Percentiles rank a stretch among this genome's conserved stretches.
phyloP scores from a whole-genome alignment of 2,329 filamentous ascomycete species.

The Coniochaeta sp. region DNA sequence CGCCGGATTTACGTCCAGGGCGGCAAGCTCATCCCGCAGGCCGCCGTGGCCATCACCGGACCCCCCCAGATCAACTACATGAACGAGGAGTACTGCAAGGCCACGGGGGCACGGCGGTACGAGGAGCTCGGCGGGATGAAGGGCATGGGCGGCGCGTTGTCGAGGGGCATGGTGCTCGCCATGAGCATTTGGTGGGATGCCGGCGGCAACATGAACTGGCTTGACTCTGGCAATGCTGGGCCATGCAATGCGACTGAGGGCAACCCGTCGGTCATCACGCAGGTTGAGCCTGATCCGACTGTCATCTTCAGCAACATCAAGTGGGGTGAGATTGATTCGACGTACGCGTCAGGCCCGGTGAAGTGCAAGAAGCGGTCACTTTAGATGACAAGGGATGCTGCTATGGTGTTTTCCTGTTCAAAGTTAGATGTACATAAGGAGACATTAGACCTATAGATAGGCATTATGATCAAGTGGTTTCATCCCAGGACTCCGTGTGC shows the following conservation, averaged over 20 bases:
- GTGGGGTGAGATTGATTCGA: conserved; percentile 46
- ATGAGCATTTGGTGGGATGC: conserved; percentile 51
- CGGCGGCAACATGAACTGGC: conserved; percentile 48
- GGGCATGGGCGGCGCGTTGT: conserved; percentile 28
- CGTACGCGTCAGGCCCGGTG: conserved; percentile 19
- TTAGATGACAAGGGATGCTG: background rate
- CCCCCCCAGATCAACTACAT: conserved; percentile 9
- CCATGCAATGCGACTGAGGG: conserved; percentile 49
- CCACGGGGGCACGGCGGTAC: conserved; percentile 14
- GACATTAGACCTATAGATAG: no score
- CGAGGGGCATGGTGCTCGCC: conserved; percentile 44
- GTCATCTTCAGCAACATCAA: conserved; percentile 51
- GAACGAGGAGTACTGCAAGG: conserved; percentile 14
- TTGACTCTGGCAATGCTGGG: conserved; percentile 42
- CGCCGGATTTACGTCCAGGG: conserved; percentile 40
- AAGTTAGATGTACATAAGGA: no score
- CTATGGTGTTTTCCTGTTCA: no score
- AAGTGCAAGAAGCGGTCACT: background rate
- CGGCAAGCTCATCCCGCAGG: conserved; percentile 34
- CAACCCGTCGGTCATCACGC: conserved; percentile 38
- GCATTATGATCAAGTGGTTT: no score
- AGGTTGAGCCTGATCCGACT: conserved; percentile 35
- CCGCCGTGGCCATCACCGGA: conserved; percentile 15
- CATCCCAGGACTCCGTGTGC: no score
- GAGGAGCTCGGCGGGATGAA: conserved; percentile 19